Percentiles rank a stretch among this genome's conserved stretches.
Evolutionary conservation across 2,329 filamentous ascomycete genomes (phyloP).

Genomic region (Thelonectria olida): DNA sequence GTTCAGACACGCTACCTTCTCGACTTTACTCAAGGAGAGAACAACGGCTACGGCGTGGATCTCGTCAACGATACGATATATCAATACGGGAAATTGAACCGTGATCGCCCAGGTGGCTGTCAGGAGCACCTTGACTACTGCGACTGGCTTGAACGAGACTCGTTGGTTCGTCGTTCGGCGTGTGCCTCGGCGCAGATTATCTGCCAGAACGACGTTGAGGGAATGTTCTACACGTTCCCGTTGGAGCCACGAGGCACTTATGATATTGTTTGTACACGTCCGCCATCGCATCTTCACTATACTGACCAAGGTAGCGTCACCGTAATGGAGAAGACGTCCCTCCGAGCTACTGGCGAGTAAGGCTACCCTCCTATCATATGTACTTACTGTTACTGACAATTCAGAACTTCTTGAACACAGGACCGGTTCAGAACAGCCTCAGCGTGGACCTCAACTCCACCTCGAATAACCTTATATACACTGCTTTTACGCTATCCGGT

Average conservation of each 20-base stretch:
- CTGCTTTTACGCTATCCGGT: conserved; percentile 11
- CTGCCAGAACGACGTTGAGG: conserved; percentile 19
- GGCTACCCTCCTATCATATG: background rate
- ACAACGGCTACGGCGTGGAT: conserved; percentile 21
- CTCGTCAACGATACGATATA: conserved; percentile 25
- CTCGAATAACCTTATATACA: conserved; percentile 14
- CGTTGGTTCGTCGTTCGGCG: conserved; percentile 3
- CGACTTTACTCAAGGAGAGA: conserved; percentile 13
- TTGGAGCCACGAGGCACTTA: conserved; percentile 21
- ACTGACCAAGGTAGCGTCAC: background rate
- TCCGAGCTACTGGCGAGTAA: conserved; percentile 17
- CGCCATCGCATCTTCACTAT: background rate
- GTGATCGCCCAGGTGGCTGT: conserved; percentile 11
- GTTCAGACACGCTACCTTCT: conserved; percentile 18
- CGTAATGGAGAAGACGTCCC: conserved; percentile 11
- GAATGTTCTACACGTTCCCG: conserved; percentile 15
- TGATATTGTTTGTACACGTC: conserved; percentile 14
- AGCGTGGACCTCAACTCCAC: conserved; percentile 25
- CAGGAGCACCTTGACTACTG: conserved; percentile 19
- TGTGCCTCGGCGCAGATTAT: conserved; percentile 18
- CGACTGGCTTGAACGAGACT: conserved; percentile 5
- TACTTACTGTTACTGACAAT: background rate
- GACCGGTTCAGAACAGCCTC: conserved; percentile 14
- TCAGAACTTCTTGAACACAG: conserved; percentile 15
- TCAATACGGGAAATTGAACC: conserved; percentile 13